Percentiles rank a stretch among this genome's conserved stretches.
Conservation (phyloP, 2,329 filamentous ascomycete species). For the Exophiala alcalophila region DNA sequence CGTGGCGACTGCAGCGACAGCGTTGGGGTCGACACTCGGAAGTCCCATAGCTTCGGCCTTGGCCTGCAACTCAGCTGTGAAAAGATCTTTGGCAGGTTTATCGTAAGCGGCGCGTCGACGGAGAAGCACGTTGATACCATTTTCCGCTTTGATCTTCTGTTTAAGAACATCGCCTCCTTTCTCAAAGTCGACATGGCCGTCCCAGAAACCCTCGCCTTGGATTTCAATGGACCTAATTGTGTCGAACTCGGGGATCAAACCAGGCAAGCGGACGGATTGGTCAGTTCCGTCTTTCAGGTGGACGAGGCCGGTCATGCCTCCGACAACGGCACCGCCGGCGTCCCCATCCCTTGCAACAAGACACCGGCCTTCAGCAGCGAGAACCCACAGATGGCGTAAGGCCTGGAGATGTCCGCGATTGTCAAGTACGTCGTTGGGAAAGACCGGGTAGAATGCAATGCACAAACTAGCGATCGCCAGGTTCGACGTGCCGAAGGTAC, state of each 20-base stretch:
- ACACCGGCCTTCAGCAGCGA: constrained; percentile 86
- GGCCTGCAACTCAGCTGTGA: constrained; percentile 70
- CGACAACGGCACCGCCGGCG: constrained; percentile 72
- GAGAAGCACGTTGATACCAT: constrained; percentile 67
- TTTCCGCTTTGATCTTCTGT: constrained; percentile 28
- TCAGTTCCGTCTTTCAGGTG: constrained; percentile 49
- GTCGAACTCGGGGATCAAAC: constrained; percentile 51
- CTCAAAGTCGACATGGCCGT: constrained; percentile 70
- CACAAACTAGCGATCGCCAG: constrained; percentile 81
- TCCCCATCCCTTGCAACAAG: constrained; percentile 83
- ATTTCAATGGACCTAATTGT: constrained; percentile 40
- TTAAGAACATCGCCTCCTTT: constrained; percentile 31
- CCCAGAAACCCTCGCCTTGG: constrained; percentile 67
- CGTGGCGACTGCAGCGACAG: constrained; percentile 30
- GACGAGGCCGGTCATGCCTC: constrained; percentile 62
- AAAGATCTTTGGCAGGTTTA: constrained; percentile 52
- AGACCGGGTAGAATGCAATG: constrained; percentile 90
- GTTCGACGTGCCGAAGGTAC: constrained; percentile 86
- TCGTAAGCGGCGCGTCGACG: constrained; percentile 67
- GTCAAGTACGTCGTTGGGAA: constrained; percentile 84
- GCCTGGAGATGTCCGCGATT: constrained; percentile 94
- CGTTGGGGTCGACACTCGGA: constrained; percentile 32
- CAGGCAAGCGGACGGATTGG: constrained; percentile 50
- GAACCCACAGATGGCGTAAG: constrained; percentile 94
- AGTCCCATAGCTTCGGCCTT: constrained; percentile 60